A percentile compares a stretch with the other conserved stretches of the same genome.
phyloP scores from a whole-genome alignment of 2,329 filamentous ascomycete genomes.

The Magnaporthiopsis rhizophila region DNA sequence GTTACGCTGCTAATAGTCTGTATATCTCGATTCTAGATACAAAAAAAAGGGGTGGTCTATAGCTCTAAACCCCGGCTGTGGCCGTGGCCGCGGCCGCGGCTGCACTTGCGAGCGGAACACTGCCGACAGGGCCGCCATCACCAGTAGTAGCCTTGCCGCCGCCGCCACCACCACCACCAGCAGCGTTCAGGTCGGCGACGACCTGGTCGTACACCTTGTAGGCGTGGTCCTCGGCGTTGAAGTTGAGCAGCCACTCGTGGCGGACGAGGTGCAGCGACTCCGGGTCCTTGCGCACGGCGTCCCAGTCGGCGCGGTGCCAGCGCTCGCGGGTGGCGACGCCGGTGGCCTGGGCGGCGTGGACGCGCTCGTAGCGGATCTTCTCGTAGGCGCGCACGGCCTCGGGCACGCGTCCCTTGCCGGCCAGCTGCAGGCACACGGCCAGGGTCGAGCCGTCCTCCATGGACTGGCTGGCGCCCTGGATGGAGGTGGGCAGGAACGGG shows the following conservation, averaged over 20 bases:
- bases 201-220: constrained; percentile 18
- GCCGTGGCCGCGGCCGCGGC: not conserved
- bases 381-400: constrained; percentile 35
- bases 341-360: constrained; percentile 37
- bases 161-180: not conserved
- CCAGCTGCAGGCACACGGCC: constrained; percentile 29
- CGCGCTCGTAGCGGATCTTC: constrained; percentile 37
- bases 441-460: constrained; percentile 32
- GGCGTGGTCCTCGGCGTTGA: constrained; percentile 39
- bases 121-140: not conserved
- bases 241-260: constrained; percentile 39
- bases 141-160: too few species aligned
- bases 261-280: constrained; percentile 34
- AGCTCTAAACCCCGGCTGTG: too few species aligned
- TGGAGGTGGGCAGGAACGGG: constrained; percentile 29
- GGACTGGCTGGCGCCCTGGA: constrained; percentile 30
- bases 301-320: constrained; percentile 45
- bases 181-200: not conserved
- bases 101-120: not conserved
- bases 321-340: constrained; percentile 37
- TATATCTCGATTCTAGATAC: too few species aligned
- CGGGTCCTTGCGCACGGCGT: constrained; percentile 34
- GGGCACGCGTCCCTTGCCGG: constrained; percentile 24
- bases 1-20: too few species aligned
- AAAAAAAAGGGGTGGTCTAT: too few species aligned